Evolutionary conservation across 2,329 filamentous ascomycete genomes (phyloP), one percentile per base, ranked within the genome.

Genomic region (Sarocladiaceae sp.): DNA sequence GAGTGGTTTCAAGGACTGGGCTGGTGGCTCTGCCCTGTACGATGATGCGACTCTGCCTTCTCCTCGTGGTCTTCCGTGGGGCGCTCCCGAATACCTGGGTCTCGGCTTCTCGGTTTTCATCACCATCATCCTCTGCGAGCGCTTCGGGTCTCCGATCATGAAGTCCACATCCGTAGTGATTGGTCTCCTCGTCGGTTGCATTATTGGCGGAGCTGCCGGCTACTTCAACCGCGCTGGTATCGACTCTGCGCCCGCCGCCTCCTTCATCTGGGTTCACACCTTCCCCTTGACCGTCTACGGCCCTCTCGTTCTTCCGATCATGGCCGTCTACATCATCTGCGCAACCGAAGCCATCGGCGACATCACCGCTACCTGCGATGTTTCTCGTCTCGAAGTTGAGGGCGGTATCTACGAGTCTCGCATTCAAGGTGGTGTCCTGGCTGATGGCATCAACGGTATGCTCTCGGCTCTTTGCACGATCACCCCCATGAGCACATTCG

Each of bases 81-180:
- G 88, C 3, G 84, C 83, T 33, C 80, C 88, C 1, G 86, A 94
- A 66, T 90, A 87, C 58, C 80, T 94, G 4, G 89, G 78, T 12
- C 78, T 94, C 2, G 89, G 89, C 0, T 92, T 94, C 71, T 83
- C 83, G 40, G 89, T 92, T 31, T 93, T 93, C 63, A 59, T 87
- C 40, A 87, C 86, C 25, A 93, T 94, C 62, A 85, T 94, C 55
- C 64, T 93, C 12, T 89, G 87, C 64, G 89, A 94, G 67, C 81
- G 88, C 11, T 91, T 92, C 59, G 90, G 90, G 1, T 80, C 87
- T 0, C 89, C 90, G 0, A 87, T 94, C 58, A 92, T 94, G 87
- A 92, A 92, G 64, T 88, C 84, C 2, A 87, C 83, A 7, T 84
- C 85, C 26, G 88, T 93, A 28, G 82, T 92, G 37, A 75, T 90